Percentiles rank a stretch among this genome's conserved stretches.
Conservation (phyloP, 257 asterid species). For the Solanum chiquidenum region DNA sequence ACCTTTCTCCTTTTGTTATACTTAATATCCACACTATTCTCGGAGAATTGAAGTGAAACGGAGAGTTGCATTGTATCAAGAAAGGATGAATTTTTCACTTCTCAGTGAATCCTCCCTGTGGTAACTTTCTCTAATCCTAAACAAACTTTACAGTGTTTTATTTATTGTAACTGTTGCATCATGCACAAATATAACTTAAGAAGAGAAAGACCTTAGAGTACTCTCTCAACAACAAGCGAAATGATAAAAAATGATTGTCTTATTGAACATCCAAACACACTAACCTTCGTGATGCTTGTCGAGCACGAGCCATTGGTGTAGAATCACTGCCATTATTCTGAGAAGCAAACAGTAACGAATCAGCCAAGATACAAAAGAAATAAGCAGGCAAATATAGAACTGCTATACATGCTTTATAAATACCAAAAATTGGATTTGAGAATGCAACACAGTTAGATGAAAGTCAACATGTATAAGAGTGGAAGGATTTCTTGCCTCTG, state of each 20-base stretch:
- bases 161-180: neutral
- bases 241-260: neutral
- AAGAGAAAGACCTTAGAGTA: neutral
- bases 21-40: neutral
- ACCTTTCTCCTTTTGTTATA: neutral
- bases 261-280: neutral
- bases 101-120: neutral
- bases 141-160: neutral
- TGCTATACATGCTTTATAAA: neutral
- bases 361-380: neutral
- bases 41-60: neutral
- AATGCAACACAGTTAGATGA: neutral
- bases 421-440: neutral
- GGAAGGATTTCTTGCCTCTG: slow-evolving; percentile 51
- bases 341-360: neutral
- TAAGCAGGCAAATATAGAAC: neutral
- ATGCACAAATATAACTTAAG: neutral
- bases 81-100: neutral
- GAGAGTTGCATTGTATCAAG: neutral
- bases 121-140: neutral
- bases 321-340: slow-evolving; percentile 47
- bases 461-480: neutral
- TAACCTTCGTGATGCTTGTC: slow-evolving; percentile 69
- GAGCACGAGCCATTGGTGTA: slow-evolving; percentile 29
- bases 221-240: neutral